These are phyloP conservation scores for peach (Prunus persica) DNA, from an alignment of 306 rosid species.

Conservation along the genomic window DNA sequence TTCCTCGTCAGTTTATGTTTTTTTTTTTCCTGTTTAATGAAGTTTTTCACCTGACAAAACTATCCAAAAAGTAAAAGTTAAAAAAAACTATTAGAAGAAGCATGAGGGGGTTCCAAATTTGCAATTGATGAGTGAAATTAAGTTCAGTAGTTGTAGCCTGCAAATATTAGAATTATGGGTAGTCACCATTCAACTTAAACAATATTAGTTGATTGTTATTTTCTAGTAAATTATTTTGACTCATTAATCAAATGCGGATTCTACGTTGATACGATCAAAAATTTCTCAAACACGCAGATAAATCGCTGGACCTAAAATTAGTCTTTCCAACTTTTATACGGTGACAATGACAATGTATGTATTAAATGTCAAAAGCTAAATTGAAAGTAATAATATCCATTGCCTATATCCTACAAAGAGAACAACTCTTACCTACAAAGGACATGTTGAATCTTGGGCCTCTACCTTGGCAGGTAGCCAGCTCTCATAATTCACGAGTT, in stretches of 20 bases:
- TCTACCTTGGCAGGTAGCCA: not conserved
- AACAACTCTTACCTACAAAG: not conserved
- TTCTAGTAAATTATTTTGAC: no score
- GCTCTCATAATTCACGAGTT: not conserved
- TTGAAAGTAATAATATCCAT: not conserved
- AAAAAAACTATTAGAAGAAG: not conserved
- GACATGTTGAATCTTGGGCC: not conserved
- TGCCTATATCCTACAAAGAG: not conserved
- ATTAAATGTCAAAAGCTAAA: not conserved
- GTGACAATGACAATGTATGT: not conserved
- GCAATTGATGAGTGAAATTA: not conserved
- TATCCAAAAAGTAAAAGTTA: not conserved
- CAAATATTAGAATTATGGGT: not conserved
- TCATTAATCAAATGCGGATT: no score
- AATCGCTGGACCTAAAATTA: no score
- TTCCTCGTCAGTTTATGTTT: not conserved
- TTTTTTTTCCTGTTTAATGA: no score
- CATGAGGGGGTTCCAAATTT: no score
- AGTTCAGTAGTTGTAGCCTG: not conserved
- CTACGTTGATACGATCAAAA: no score
- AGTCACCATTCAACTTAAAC: not conserved
- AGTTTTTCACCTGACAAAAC: not conserved
- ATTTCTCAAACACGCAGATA: no score
- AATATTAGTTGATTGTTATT: not conserved
- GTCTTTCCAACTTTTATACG: no score